phyloP scores from a whole-genome alignment of 352 stramenopile species.

The Phytophthora ohioensis region DNA sequence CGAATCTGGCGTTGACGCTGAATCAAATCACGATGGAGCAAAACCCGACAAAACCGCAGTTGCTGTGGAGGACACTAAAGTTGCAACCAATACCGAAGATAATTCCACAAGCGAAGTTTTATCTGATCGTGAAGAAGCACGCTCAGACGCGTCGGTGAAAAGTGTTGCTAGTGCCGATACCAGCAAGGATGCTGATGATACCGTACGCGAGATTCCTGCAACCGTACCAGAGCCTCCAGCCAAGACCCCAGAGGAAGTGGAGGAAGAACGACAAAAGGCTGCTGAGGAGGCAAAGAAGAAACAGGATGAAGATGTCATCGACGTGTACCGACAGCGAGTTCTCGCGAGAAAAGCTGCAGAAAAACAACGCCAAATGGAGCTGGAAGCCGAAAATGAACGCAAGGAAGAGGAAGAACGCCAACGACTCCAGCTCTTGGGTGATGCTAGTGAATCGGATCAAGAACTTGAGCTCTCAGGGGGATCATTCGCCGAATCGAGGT shows the following conservation, averaged over 20 bases:
- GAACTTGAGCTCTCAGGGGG: slow-evolving; percentile 66
- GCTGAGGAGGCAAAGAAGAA: slow-evolving; percentile 65
- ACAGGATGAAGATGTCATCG: slow-evolving; percentile 65
- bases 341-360: slow-evolving; percentile 69
- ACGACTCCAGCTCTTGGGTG: slow-evolving; percentile 14
- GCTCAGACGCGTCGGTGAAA: background rate
- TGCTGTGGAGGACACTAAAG: background rate
- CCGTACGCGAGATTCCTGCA: background rate
- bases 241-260: slow-evolving; percentile 40
- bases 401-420: slow-evolving; percentile 46
- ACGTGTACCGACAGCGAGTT: slow-evolving; percentile 73
- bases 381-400: slow-evolving; percentile 47
- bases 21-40: slow-evolving; percentile 2
- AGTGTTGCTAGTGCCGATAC: background rate
- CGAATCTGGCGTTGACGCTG: background rate
- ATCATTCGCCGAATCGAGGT: slow-evolving; percentile 80
- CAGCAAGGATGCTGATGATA: background rate
- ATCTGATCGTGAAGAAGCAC: background rate
- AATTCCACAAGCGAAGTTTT: background rate
- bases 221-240: background rate
- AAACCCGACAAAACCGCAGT: background rate
- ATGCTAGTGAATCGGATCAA: slow-evolving; percentile 50
- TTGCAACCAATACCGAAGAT: background rate
- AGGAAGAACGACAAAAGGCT: slow-evolving; percentile 43
- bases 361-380: slow-evolving; percentile 60